These are phyloP conservation scores for Cryptosporidium bovis DNA, from an alignment of 169 alveolate species.

Conservation along the genomic window DNA sequence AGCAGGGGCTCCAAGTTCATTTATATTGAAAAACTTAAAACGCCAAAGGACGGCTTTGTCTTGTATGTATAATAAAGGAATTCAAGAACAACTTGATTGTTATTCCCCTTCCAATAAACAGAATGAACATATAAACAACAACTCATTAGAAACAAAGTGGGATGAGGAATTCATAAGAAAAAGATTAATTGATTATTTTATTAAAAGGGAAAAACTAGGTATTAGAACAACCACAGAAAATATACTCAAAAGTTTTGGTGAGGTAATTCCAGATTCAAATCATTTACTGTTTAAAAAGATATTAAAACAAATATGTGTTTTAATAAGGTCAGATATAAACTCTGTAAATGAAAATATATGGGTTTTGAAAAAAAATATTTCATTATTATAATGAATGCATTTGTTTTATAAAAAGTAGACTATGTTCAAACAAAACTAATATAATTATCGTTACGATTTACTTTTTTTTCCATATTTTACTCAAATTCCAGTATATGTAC, in stretches of 20 bases:
- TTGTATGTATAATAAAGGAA: not conserved
- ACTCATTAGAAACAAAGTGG: not conserved
- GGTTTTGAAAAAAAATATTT: slow-evolving; percentile 28
- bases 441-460: too few relatives aligned
- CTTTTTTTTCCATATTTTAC: too few relatives aligned
- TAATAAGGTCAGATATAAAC: slow-evolving; percentile 2
- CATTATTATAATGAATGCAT: not conserved
- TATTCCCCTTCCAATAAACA: not conserved
- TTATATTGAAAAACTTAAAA: slow-evolving; percentile 30
- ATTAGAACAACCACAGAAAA: slow-evolving; percentile 67
- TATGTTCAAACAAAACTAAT: not conserved
- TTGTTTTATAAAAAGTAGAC: too few relatives aligned
- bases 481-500: slow-evolving; percentile 60
- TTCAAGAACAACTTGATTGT: not conserved
- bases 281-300: slow-evolving; percentile 41
- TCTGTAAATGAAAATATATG: slow-evolving; percentile 20
- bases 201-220: slow-evolving; percentile 54
- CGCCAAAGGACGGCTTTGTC: slow-evolving; percentile 3
- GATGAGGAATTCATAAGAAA: slow-evolving; percentile 41
- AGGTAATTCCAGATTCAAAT: slow-evolving; percentile 45
- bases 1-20: slow-evolving; percentile 77
- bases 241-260: slow-evolving; percentile 46
- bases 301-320: slow-evolving; percentile 21
- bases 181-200: slow-evolving; percentile 40
- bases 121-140: not conserved